These are phyloP conservation scores for Melanogaster broomeanus DNA, from an alignment of 768 basidiomycete genomes.

Conservation along the genomic window DNA sequence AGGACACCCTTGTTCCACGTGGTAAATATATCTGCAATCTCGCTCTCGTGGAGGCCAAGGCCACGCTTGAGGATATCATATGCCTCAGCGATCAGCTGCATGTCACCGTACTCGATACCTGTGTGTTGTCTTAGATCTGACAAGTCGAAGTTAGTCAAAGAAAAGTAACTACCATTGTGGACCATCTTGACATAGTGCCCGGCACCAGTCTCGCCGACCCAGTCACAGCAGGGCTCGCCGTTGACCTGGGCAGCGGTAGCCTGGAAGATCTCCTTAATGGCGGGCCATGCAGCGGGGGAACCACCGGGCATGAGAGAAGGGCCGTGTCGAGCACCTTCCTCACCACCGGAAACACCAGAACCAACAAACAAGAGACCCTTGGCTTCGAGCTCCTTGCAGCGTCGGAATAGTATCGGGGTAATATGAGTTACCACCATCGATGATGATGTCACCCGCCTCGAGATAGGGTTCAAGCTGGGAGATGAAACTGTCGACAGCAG, in stretches of 20 bases:
- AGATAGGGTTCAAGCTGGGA: slow-evolving; percentile 83
- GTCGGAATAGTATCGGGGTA: slow-evolving; percentile 98
- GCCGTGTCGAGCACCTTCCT: slow-evolving; percentile 96
- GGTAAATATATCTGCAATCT: slow-evolving; percentile 93
- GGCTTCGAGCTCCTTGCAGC: slow-evolving; percentile 86
- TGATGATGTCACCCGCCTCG: slow-evolving; percentile 96
- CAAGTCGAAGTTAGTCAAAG: background rate
- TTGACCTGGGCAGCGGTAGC: slow-evolving; percentile 93
- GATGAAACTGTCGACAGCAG: slow-evolving; percentile 97
- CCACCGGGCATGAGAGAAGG: slow-evolving; percentile 99
- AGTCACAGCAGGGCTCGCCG: slow-evolving; percentile 98
- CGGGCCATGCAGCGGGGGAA: slow-evolving; percentile 89
- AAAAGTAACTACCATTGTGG: slow-evolving; percentile 73
- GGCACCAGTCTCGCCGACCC: slow-evolving; percentile 95
- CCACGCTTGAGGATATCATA: slow-evolving; percentile 99
- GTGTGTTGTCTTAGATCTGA: slow-evolving; percentile 7
- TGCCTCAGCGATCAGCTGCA: slow-evolving; percentile 98
- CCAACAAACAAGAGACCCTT: slow-evolving; percentile 98
- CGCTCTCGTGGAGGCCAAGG: slow-evolving; percentile 79
- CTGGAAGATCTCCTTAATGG: slow-evolving; percentile 99
- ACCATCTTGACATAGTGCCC: slow-evolving; percentile 99
- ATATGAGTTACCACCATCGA: slow-evolving; percentile 99
- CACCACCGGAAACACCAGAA: slow-evolving; percentile 98
- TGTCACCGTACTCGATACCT: slow-evolving; percentile 99
- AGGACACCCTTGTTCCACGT: slow-evolving; percentile 99